A percentile compares a stretch with the other conserved stretches of the same genome.
Evolutionary conservation across 371 early-diverging fungal genomes (phyloP).

Genomic region (Ecytonucleospora hepatopenaei): DNA sequence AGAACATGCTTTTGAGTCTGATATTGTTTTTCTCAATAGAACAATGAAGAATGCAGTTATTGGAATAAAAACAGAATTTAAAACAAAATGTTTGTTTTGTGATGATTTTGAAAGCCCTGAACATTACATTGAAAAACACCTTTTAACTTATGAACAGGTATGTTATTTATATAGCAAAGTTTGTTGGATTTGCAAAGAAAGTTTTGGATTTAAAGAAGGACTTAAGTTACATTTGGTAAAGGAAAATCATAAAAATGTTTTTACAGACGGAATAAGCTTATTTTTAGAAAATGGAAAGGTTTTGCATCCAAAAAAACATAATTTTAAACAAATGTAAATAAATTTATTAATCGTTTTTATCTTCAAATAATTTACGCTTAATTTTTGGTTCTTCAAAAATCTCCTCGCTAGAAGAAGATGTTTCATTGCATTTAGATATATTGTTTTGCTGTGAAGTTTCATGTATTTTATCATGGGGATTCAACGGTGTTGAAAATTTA

Average conservation of each 20-base stretch:
- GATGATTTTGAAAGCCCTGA: background rate
- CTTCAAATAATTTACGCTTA: too few species aligned
- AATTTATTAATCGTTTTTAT: too few species aligned
- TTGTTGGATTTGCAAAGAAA: slow-evolving; percentile 4
- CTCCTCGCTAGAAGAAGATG: too few species aligned
- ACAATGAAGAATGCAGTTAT: background rate
- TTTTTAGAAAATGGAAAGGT: slow-evolving; percentile 16
- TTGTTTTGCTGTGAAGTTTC: too few species aligned
- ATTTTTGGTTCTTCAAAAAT: too few species aligned
- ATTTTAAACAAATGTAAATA: too few species aligned
- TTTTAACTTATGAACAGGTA: background rate
- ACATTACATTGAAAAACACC: slow-evolving; percentile 2
- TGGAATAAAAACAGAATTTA: background rate
- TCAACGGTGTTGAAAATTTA: too few species aligned
- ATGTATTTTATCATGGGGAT: too few species aligned
- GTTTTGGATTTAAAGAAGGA: background rate
- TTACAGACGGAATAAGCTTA: slow-evolving; percentile 3
- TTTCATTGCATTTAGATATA: too few species aligned
- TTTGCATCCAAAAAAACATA: background rate
- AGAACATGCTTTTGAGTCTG: background rate
- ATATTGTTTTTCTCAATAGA: too few species aligned
- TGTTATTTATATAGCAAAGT: background rate
- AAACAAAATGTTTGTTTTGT: background rate
- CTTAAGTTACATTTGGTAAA: background rate
- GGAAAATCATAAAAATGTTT: background rate